A percentile compares a stretch with the other conserved stretches of the same genome.
Evolutionary conservation across 2,329 filamentous ascomycete species (phyloP).

Genomic region (Monosporascus cannonballus): DNA sequence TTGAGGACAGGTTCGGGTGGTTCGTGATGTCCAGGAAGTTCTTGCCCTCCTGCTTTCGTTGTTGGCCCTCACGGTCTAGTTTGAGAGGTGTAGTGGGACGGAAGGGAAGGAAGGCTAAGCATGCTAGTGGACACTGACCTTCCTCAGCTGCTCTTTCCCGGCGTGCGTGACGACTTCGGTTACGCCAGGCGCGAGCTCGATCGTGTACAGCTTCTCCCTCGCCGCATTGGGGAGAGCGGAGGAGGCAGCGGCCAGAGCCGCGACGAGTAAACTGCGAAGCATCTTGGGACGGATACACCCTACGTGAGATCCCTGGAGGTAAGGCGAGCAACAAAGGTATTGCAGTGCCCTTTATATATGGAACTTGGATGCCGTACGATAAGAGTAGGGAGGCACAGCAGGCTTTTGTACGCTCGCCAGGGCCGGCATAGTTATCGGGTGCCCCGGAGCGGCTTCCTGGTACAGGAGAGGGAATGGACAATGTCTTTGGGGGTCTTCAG

Average conservation of each 20-base stretch:
- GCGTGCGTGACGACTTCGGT: not conserved
- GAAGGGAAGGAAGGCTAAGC: not conserved
- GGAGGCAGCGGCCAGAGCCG: not conserved
- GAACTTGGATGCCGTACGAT: not conserved
- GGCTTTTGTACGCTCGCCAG: not conserved
- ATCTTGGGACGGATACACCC: not conserved
- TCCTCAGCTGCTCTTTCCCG: not conserved
- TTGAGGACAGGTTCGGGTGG: not conserved
- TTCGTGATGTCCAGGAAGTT: not conserved
- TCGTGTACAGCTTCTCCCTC: not conserved
- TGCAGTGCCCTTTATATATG: not conserved
- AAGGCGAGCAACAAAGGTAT: no score
- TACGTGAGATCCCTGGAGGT: no score
- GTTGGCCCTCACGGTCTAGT: not conserved
- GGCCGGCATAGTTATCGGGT: not conserved
- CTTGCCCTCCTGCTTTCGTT: not conserved
- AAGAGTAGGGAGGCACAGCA: not conserved
- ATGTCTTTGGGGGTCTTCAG: not conserved
- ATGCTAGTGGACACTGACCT: not conserved
- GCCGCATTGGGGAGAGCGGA: not conserved
- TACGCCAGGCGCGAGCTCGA: not conserved
- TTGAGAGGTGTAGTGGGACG: not conserved
- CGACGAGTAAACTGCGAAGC: not conserved
- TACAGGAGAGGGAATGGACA: not conserved
- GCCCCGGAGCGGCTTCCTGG: not conserved